phyloP scores from a whole-genome alignment of 73 alveolate species.

The Halteria grandinella region DNA sequence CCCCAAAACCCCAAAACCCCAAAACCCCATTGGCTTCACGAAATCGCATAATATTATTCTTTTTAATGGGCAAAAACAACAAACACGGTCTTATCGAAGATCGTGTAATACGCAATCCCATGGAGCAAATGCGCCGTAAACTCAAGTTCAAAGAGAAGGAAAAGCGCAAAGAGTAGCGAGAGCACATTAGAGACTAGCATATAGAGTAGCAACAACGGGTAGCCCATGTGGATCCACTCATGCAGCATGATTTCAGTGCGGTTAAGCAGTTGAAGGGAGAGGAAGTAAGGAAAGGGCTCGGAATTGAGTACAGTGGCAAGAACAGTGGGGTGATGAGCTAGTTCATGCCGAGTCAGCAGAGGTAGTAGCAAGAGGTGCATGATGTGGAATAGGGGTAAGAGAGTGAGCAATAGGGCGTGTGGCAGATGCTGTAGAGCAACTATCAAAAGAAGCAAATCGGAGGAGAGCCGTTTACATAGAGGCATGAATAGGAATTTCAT shows the following conservation, averaged over 20 bases:
- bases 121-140: constrained; percentile 49
- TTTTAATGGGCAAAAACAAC: constrained; percentile 42
- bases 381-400: neutral
- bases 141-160: constrained; percentile 39
- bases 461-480: constrained; percentile 2
- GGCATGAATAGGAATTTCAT: neutral
- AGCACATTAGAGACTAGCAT: neutral
- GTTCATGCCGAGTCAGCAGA: constrained; percentile 11
- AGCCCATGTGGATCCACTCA: constrained; percentile 35
- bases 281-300: constrained; percentile 1
- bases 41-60: no score
- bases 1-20: constrained; percentile 9
- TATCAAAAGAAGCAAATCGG: constrained; percentile 2
- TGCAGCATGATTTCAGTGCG: constrained; percentile 19
- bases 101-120: constrained; percentile 31
- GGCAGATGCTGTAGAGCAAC: constrained; percentile 31
- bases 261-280: constrained; percentile 7
- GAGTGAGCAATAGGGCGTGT: neutral
- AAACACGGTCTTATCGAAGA: constrained; percentile 27
- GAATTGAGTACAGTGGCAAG: neutral
- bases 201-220: constrained; percentile 2
- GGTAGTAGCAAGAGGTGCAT: neutral
- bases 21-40: neutral
- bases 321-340: constrained; percentile 23
- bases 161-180: constrained; percentile 33